phyloP scores from a whole-genome alignment of 169 alveolate genomes.

The Cardiosporidium cionae region DNA sequence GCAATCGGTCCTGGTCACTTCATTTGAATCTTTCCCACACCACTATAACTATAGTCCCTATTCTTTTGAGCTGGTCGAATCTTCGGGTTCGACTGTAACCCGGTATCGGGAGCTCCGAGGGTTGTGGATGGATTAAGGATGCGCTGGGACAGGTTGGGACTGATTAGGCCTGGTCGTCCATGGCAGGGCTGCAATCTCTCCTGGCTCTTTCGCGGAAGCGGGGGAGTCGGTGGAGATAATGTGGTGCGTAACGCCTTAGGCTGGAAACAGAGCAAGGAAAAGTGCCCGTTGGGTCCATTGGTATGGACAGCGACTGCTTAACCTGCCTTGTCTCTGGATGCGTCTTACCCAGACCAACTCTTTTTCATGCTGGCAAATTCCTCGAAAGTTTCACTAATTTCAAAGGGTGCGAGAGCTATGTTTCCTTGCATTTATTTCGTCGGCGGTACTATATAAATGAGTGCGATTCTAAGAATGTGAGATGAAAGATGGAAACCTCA shows the following conservation, averaged over 20 bases:
- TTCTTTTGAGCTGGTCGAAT: neutral
- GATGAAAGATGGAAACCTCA: no score
- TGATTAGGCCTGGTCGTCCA: neutral
- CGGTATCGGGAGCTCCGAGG: neutral
- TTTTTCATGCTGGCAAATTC: no score
- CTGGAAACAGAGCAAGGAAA: neutral
- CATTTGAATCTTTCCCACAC: neutral
- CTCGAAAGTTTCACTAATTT: no score
- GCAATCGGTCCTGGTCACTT: no score
- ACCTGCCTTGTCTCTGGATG: neutral
- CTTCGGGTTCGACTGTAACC: neutral
- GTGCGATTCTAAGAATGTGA: no score
- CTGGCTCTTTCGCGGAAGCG: neutral
- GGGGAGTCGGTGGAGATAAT: neutral
- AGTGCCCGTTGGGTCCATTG: neutral
- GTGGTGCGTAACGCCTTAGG: conserved; percentile 1
- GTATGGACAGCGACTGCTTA: neutral
- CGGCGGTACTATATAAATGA: no score
- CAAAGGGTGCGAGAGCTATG: no score
- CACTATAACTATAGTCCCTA: neutral
- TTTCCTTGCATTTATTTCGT: no score
- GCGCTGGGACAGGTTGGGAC: neutral
- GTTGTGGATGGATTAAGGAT: neutral
- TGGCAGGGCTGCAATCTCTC: neutral
- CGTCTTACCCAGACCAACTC: neutral